Evolutionary conservation across 306 rosid species (phyloP), one percentile per base, ranked within the genome.

Genomic region (Spatholobus suberectus): DNA sequence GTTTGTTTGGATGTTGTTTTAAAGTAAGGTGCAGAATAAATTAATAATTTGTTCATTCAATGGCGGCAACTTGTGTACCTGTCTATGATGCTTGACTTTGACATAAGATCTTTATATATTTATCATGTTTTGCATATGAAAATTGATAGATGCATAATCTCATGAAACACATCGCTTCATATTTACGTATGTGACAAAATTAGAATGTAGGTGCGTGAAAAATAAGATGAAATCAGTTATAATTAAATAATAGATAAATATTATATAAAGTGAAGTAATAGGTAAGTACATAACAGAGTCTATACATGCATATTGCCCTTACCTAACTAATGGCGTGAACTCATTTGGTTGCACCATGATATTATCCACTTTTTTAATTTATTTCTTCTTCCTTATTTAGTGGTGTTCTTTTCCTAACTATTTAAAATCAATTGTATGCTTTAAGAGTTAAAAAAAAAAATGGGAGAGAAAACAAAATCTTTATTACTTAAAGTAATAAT

Each of bases 1-100:
- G 86, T 85, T 85, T 75, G 82, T 55, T 85, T 81, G 49, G 77
- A 75, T 79, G 84, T 77, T 86, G 86, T 85, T 86, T 86, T 79
- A 18, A 70, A 62, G 91, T 84, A 78, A 86, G 89, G 76, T 76
- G 57, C 58, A 15, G 41, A 38, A 70, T 52, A 68, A 52, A 75
- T 13, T 70, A 75, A 47, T 40, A 41, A 43, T 81, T 71, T 34
- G n/a, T 55, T 59, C 35, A 12, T 80, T 75, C 81, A 46, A 59
- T 24, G 84, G 77, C 43, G 72, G 85, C 90, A 87, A 81, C 76
- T 55, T 84, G 81, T 84, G 81, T 44, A 44, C 32, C 38, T 63
- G 71, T 54, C 10, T 52, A n/a, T 76, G 86, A 54, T 71, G 71
- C 40, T 75, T 80, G 78, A 87, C 59, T 14, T 63, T 76, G 81